phyloP scores from a whole-genome alignment of 2,329 filamentous ascomycete species.

The Lanzia echinophila region DNA sequence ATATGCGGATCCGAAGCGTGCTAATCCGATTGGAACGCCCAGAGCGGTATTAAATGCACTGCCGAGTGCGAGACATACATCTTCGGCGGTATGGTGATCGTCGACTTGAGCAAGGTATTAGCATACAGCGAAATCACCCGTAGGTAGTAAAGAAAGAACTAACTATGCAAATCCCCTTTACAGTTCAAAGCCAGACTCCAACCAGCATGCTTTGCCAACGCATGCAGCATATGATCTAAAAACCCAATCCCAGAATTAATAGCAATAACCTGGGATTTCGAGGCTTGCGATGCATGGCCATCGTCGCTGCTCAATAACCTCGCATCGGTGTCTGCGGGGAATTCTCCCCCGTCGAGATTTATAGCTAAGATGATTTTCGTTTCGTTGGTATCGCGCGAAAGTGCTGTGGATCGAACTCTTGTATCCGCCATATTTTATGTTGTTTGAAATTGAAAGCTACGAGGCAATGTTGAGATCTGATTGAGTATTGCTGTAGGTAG shows the following conservation, averaged over 20 bases:
- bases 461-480: no score
- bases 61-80: conserved; percentile 87
- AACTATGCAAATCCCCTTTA: conserved; percentile 86
- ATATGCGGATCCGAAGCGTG: conserved; percentile 87
- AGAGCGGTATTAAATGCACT: conserved; percentile 77
- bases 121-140: neutral
- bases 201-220: conserved; percentile 88
- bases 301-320: conserved; percentile 45
- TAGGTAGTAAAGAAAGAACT: conserved; percentile 30
- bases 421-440: conserved; percentile 4
- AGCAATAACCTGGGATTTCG: conserved; percentile 76
- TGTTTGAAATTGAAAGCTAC: neutral
- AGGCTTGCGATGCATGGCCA: conserved; percentile 76
- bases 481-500: no score
- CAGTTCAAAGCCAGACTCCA: conserved; percentile 84
- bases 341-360: conserved; percentile 84
- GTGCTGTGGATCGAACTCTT: conserved; percentile 58
- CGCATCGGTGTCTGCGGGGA: conserved; percentile 57
- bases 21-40: conserved; percentile 70
- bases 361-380: conserved; percentile 92
- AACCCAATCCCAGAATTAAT: conserved; percentile 95
- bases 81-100: conserved; percentile 97
- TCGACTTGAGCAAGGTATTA: conserved; percentile 57
- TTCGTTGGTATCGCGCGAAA: conserved; percentile 93
- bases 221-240: conserved; percentile 97